Conservation (phyloP, 176 grass and related monocot species). For the Triticum dicoccoides region DNA sequence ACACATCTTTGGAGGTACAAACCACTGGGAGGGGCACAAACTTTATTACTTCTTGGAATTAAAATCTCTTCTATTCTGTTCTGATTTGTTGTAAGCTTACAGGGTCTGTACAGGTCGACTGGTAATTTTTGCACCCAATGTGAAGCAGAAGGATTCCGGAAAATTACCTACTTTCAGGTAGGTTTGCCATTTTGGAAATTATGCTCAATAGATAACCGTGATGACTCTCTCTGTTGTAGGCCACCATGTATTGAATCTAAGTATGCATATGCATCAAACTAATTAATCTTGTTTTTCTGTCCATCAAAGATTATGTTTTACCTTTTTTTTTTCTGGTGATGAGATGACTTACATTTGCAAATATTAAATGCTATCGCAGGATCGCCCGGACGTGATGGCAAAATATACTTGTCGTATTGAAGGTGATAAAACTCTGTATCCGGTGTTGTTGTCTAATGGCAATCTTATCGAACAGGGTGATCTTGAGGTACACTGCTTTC, state of each 20-base stretch:
- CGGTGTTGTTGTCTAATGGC: slow-evolving; percentile 94
- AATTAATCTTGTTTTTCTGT: background rate
- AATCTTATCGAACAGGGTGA: slow-evolving; percentile 88
- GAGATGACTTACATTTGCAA: slow-evolving; percentile 24
- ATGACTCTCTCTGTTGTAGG: slow-evolving; percentile 1
- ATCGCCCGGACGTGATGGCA: slow-evolving; percentile 97
- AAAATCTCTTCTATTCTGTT: background rate
- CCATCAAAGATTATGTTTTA: background rate
- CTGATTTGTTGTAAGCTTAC: slow-evolving; percentile 28
- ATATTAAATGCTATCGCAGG: slow-evolving; percentile 51
- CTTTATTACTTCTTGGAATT: background rate
- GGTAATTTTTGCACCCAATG: slow-evolving; percentile 97
- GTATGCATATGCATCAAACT: background rate
- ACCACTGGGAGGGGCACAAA: background rate
- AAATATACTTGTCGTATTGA: slow-evolving; percentile 93
- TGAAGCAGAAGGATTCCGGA: slow-evolving; percentile 97
- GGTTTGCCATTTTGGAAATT: slow-evolving; percentile 6
- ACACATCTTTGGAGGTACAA: slow-evolving; percentile 99
- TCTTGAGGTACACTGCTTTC: slow-evolving; percentile 60
- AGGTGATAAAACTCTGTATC: slow-evolving; percentile 88
- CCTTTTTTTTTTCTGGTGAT: background rate
- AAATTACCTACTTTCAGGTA: slow-evolving; percentile 99
- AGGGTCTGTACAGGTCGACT: slow-evolving; percentile 93
- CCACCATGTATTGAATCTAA: background rate
- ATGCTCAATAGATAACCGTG: background rate